Base-by-base conservation (phyloP, 306 rosid species). In the Medicago lupulina region DNA sequence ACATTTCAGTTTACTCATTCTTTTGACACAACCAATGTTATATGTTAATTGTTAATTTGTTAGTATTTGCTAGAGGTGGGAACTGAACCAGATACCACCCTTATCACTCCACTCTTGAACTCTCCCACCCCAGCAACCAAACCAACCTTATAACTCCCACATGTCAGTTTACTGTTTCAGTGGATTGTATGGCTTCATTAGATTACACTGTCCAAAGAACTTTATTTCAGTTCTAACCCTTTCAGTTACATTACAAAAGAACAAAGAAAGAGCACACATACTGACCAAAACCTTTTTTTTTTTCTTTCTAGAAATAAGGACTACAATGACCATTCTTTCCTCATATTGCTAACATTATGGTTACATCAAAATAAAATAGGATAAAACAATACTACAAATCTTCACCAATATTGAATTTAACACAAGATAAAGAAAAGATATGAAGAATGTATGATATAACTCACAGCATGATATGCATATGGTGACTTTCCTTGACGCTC, bases 401-500 rank as follows among this genome's bases (percentile, higher is more conserved):
- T 39, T 62, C 47, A 49, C 43, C 40, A 7, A 1, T 6, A n/a
- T 49, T 5, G 10, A 49, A 71, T 9, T 8, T 13, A 62, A 43
- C 58, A 36, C 2, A 61, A 70, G 18, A 68, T 46, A 49, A 41
- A 25, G 76, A 49, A 49, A 55, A 39, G 23, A 17, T 67, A 18
- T 25, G 21, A 49, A 55, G 11, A 68, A 50, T 25, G 50, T 57
- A 58, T n/a, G 4, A 77, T 41, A 34, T 50, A n/a, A 86, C 92
- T 85, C 86, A 95, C 98, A 16, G 98, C 75, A 80, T 95, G 98
- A 71, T 92, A 95, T 11, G 94, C 93, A 64, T 92, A 95, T 17
- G 98, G 97, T 0, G 96, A 83, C 73, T 95, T 86, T 44, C 96
- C 98, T 81, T 95, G 97, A 59, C 97, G 97, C 53, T 92, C 92